These are phyloP conservation scores for Isoetes taiwanensis DNA, from an alignment of 75 land plant species.

Conservation along the genomic window DNA sequence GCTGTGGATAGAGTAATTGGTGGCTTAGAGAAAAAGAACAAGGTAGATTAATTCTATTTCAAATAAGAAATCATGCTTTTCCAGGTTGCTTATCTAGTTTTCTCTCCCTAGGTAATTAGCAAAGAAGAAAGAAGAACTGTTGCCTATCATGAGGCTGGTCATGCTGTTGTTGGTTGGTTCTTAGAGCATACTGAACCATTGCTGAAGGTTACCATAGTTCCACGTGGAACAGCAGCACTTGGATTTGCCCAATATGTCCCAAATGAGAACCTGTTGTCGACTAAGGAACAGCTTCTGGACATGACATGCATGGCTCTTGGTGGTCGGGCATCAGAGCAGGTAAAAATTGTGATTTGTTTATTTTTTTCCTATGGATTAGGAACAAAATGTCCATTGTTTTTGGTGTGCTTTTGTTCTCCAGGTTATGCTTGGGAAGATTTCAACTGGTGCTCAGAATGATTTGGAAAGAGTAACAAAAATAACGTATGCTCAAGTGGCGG, in stretches of 20 bases:
- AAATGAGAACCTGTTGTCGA: slow-evolving; percentile 87
- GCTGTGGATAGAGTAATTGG: slow-evolving; percentile 95
- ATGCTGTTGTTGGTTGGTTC: slow-evolving; percentile 98
- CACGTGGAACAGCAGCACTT: slow-evolving; percentile 91
- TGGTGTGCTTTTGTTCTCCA: slow-evolving; percentile 13
- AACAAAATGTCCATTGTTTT: background rate
- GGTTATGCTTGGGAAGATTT: slow-evolving; percentile 84
- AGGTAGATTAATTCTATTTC: slow-evolving; percentile 16
- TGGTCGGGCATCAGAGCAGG: slow-evolving; percentile 96
- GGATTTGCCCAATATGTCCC: slow-evolving; percentile 98
- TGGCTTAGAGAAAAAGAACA: slow-evolving; percentile 95
- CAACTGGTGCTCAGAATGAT: slow-evolving; percentile 98
- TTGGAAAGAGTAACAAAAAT: slow-evolving; percentile 94
- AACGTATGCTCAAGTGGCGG: slow-evolving; percentile 95
- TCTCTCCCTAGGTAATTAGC: slow-evolving; percentile 72
- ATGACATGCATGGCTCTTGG: slow-evolving; percentile 98
- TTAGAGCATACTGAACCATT: slow-evolving; percentile 93
- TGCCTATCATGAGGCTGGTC: slow-evolving; percentile 98
- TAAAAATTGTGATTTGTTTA: slow-evolving; percentile 4
- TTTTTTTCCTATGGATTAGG: background rate
- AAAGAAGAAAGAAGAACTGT: slow-evolving; percentile 80
- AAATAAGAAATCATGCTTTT: background rate
- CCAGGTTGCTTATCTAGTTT: background rate
- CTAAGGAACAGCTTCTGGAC: slow-evolving; percentile 93
- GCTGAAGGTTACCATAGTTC: slow-evolving; percentile 90